Percentiles rank a stretch among this genome's conserved stretches.
Evolutionary conservation across 805 yeast genomes (phyloP).

Genomic region (Barnettozyma populi): DNA sequence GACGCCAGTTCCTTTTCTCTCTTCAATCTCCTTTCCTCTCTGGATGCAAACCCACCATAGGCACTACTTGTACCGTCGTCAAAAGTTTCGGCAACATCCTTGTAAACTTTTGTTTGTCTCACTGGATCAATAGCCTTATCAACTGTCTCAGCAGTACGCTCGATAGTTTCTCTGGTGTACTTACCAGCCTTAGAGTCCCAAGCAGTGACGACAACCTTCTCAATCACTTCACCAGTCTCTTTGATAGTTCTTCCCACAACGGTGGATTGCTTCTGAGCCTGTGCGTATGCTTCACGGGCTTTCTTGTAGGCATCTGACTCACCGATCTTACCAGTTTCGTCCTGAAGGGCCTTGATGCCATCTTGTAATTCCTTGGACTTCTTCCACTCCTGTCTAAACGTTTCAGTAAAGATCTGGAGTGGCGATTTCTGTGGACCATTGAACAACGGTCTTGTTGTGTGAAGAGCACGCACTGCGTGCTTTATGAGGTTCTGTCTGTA

Average conservation of each 20-base stretch:
- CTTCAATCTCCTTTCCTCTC: conserved; percentile 72
- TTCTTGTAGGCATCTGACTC: conserved; percentile 90
- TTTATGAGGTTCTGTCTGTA: conserved; percentile 8
- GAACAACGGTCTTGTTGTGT: conserved; percentile 11
- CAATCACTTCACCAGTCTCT: conserved; percentile 92
- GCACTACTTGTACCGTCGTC: conserved; percentile 86
- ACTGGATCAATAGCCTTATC: conserved; percentile 90
- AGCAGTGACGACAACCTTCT: conserved; percentile 81
- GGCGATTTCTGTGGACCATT: conserved; percentile 58
- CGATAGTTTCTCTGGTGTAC: conserved; percentile 82
- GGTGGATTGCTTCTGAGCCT: conserved; percentile 69
- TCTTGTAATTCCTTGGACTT: conserved; percentile 86
- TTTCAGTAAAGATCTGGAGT: conserved; percentile 85
- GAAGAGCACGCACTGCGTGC: conserved; percentile 19
- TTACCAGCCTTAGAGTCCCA: conserved; percentile 96
- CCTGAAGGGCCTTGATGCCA: conserved; percentile 89
- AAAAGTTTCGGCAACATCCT: conserved; percentile 81
- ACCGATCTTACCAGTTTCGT: conserved; percentile 90
- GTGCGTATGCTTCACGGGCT: conserved; percentile 88
- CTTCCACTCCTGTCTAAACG: conserved; percentile 87
- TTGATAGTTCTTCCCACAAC: conserved; percentile 69
- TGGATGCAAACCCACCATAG: conserved; percentile 89
- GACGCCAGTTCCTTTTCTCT: conserved; percentile 57
- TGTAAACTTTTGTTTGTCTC: conserved; percentile 81
- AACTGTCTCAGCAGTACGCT: conserved; percentile 75